These are phyloP conservation scores for Alternaria alternata DNA, from an alignment of 2,329 filamentous ascomycete genomes.

Conservation along the genomic window DNA sequence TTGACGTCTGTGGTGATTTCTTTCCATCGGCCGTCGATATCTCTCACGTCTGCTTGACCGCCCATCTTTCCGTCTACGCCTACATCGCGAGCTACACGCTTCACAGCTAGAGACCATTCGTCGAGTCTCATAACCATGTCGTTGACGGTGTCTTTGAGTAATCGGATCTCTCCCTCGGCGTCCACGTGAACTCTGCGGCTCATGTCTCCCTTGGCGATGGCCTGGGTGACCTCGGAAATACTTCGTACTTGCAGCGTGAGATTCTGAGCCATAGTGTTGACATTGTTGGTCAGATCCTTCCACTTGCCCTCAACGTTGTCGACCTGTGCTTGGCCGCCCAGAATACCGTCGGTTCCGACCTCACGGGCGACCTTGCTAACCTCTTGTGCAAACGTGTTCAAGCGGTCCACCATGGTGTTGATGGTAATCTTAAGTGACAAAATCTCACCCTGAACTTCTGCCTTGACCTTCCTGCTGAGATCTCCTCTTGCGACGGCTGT, in stretches of 20 bases:
- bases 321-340: constrained; percentile 71
- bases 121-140: constrained; percentile 97
- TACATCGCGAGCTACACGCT: constrained; percentile 94
- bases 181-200: constrained; percentile 95
- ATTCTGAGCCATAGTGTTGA: constrained; percentile 73
- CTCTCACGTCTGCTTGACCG: constrained; percentile 92
- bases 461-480: constrained; percentile 61
- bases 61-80: constrained; percentile 99
- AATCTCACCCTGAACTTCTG: constrained; percentile 62
- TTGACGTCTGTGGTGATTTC: constrained; percentile 98
- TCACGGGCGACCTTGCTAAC: constrained; percentile 72
- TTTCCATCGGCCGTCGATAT: constrained; percentile 94
- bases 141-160: constrained; percentile 95
- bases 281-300: constrained; percentile 72
- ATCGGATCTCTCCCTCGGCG: constrained; percentile 91
- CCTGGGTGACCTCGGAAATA: constrained; percentile 93
- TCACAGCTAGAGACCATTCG: constrained; percentile 95
- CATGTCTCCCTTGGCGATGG: constrained; percentile 94
- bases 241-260: constrained; percentile 77
- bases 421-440: constrained; percentile 82
- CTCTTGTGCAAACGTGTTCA: constrained; percentile 71
- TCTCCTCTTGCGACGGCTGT: constrained; percentile 62
- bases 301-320: constrained; percentile 72
- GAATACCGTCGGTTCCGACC: constrained; percentile 69
- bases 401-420: constrained; percentile 72